Evolutionary conservation across 169 alveolate genomes (phyloP), one percentile per base, ranked within the genome.

Genomic region (Cryptosporidium ubiquitum): DNA sequence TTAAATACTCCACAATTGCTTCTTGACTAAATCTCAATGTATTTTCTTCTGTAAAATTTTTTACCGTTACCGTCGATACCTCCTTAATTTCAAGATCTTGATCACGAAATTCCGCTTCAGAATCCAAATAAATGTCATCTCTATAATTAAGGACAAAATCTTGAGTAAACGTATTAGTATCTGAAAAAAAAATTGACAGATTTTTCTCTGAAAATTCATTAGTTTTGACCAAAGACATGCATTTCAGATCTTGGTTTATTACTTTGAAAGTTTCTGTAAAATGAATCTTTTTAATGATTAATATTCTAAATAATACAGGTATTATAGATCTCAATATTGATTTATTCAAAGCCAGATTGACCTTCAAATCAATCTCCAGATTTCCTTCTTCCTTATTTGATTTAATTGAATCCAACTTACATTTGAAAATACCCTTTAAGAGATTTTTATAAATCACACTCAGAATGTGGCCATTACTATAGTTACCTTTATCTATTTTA

Each of bases 381-480:
- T 55, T 7, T 4, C 0, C 16, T 0, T 26, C 23, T 33, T 31
- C 12, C 23, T 7, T 29, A 35, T 6, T n/a, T 20, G 52, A 31
- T 16, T 16, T 5, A 35, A 64, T 29, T 9, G 10, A 64, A 5
- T 64, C 71, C 23, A 64, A 35, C 16, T 33, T 31, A 29, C 29
- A 16, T n/a, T 10, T 64, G 31, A 64, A 64, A 29, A 64, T 31
- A 31, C 71, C 51, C 16, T 10, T 33, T 10, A 26, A 18, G 31
- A 64, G n/a, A 16, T 12, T 31, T 37, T 33, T 37, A 35, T 64
- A 64, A 14, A 64, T 64, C 52, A 37, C 49, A 26, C 71, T 64
- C 71, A 64, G 42, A n/a, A 64, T 64, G n/a, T 64, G 52, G 2
- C 71, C 71, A 64, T 18, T 20, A 20, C 47, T 37, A 37, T 64